These are phyloP conservation scores for Centaurea solstitialis DNA, from an alignment of 129 eudicot genomes.

Conservation along the genomic window DNA sequence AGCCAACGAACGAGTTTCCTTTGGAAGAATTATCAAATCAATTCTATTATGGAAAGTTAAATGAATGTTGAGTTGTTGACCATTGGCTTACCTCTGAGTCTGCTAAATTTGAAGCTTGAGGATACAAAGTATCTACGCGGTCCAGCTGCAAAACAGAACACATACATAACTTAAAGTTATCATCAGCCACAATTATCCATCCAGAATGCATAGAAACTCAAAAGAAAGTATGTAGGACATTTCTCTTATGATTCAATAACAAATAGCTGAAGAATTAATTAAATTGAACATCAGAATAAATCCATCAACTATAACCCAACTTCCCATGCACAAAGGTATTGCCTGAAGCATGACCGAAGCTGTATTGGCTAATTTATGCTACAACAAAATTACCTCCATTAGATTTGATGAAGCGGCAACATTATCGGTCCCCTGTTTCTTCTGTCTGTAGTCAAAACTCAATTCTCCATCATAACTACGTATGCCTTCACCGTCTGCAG, in stretches of 20 bases:
- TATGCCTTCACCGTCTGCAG: constrained; percentile 42
- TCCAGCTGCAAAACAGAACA: constrained; percentile 28
- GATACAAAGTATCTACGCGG: constrained; percentile 27
- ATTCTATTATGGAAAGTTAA: neutral
- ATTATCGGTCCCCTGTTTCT: constrained; percentile 50
- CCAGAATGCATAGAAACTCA: neutral
- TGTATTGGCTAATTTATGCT: too few relatives aligned
- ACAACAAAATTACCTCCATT: constrained; percentile 54
- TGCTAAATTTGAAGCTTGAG: constrained; percentile 33
- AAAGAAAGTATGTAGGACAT: neutral
- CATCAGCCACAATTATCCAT: constrained; percentile 5
- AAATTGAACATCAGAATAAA: neutral
- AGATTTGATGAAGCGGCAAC: constrained; percentile 45
- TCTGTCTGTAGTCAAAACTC: constrained; percentile 59
- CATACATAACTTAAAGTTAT: neutral
- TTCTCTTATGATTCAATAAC: neutral
- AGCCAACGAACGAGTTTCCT: neutral
- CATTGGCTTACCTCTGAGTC: constrained; percentile 36
- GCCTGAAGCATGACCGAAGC: too few relatives aligned
- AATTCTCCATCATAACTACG: constrained; percentile 54
- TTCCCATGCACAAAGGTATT: neutral
- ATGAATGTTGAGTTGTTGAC: neutral
- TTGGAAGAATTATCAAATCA: neutral
- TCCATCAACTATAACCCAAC: neutral
- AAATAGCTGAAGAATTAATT: neutral